Base-by-base conservation (phyloP, 2,329 filamentous ascomycete genomes). In the Tolypocladium ovalisporum region DNA sequence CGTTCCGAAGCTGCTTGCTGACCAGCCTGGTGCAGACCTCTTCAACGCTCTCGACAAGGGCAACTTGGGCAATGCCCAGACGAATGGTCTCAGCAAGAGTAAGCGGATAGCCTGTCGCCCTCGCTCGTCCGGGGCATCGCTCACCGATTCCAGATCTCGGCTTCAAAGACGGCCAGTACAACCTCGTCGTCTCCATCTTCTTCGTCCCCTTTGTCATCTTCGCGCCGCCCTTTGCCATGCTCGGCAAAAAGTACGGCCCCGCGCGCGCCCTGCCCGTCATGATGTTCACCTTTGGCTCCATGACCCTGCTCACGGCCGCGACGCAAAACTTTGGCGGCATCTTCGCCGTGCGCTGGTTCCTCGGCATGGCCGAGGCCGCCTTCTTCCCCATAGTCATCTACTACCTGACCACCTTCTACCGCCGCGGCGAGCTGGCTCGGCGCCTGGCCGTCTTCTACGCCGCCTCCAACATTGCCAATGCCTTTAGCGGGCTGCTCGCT, bases 141-240 rank as follows among this genome's bases (percentile, higher is more conserved):
- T 35, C 22, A 40, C 37, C 5, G 1, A 1, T 24, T 7, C 32
- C 22, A 77, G 72, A 75, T 54, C 68, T 76, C 27, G 58, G 79
- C 56, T 82, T 90, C 75, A 78, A 79, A 56, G 58, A 66, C 3
- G 78, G 83, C 64, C 79, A 89, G 68, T 89, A 90, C 74, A 90
- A 89, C 69, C 79, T 84, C 52, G 77, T 89, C 52, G 71, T 91
- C 44, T 82, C 78, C 62, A 84, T 91, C 61, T 91, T 91, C 75
- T 91, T 88, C 70, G 76, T 90, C 7, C 88, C 88, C 0, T 90
- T 87, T 67, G 87, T 90, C 55, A 66, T 90, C 44, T 86, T 84
- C 55, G 87, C 86, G 0, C 86, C 85, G 0, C 68, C 73, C 10
- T 61, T 75, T 1, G 71, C 72, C 51, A 85, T 90, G 70, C 68